A percentile compares a stretch with the other conserved stretches of the same genome.
Evolutionary conservation across 75 land plant genomes (phyloP).

Genomic region (Sequoia sempervirens): DNA sequence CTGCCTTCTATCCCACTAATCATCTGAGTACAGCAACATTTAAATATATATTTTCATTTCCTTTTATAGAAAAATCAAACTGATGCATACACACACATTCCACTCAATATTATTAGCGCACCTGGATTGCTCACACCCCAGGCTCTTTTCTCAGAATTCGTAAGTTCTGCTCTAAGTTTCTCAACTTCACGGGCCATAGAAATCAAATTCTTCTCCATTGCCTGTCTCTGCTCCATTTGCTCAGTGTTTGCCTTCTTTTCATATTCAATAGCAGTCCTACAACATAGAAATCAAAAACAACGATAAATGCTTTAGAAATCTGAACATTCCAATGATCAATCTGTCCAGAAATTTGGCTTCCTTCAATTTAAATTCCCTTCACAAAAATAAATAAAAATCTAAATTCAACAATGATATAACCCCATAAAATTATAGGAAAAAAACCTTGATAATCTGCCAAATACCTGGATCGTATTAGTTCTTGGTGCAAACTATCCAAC

Average conservation of each 20-base stretch:
- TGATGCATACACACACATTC: neutral
- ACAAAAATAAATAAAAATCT: too few species aligned
- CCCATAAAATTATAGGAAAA: neutral
- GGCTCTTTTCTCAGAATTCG: constrained; percentile 47
- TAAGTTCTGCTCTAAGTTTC: constrained; percentile 69
- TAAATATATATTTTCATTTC: neutral
- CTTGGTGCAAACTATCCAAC: constrained; percentile 52
- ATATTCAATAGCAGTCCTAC: constrained; percentile 58
- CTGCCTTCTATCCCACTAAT: neutral
- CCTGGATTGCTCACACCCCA: constrained; percentile 19
- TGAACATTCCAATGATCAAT: neutral
- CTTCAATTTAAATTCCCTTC: neutral
- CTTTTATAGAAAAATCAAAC: neutral
- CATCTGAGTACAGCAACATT: neutral
- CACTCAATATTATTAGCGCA: neutral
- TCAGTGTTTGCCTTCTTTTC: constrained; percentile 74
- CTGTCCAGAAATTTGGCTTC: neutral
- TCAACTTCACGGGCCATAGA: constrained; percentile 81
- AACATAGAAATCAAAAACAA: neutral
- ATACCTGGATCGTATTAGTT: constrained; percentile 63
- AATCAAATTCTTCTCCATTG: constrained; percentile 75
- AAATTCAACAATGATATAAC: neutral
- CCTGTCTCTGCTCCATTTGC: constrained; percentile 57
- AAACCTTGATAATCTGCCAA: neutral
- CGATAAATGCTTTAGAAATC: neutral